phyloP scores from a whole-genome alignment of 768 basidiomycete species.

The Russula emetica region DNA sequence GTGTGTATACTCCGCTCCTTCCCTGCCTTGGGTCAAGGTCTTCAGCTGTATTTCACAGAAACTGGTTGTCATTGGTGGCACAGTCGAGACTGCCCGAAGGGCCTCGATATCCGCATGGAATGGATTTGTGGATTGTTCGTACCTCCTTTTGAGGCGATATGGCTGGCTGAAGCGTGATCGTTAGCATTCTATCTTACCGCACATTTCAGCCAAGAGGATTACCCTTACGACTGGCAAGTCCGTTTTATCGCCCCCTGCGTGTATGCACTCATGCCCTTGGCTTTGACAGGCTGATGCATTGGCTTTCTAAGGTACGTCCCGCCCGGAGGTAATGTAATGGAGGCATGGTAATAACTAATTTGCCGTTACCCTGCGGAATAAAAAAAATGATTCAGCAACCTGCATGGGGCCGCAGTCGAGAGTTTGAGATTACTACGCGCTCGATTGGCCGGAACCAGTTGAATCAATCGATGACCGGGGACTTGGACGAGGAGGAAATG shows the following conservation, averaged over 20 bases:
- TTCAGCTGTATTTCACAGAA: conserved; percentile 46
- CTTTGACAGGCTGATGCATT: conserved; percentile 74
- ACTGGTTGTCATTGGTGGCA: conserved; percentile 86
- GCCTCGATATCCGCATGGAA: conserved; percentile 84
- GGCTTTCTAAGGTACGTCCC: conserved; percentile 67
- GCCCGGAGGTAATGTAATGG: conserved; percentile 12
- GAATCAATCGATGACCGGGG: conserved; percentile 65
- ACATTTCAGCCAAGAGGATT: conserved; percentile 83
- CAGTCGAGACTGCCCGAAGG: conserved; percentile 79
- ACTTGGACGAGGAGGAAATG: conserved; percentile 64
- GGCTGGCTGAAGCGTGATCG: conserved; percentile 21
- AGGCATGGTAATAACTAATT: neutral
- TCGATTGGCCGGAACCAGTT: conserved; percentile 60
- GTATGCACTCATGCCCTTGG: conserved; percentile 13
- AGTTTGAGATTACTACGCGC: conserved; percentile 86
- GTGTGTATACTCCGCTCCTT: conserved; percentile 39
- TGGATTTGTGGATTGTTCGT: conserved; percentile 81
- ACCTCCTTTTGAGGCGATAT: neutral
- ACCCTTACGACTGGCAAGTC: conserved; percentile 75
- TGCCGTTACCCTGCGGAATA: conserved; percentile 19
- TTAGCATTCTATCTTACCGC: conserved; percentile 84
- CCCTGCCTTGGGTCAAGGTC: neutral
- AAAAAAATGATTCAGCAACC: conserved; percentile 60
- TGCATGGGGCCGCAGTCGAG: conserved; percentile 81
- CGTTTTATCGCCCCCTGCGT: conserved; percentile 5